Base-by-base conservation (phyloP, 768 basidiomycete species). In the Agrocybe praecox region DNA sequence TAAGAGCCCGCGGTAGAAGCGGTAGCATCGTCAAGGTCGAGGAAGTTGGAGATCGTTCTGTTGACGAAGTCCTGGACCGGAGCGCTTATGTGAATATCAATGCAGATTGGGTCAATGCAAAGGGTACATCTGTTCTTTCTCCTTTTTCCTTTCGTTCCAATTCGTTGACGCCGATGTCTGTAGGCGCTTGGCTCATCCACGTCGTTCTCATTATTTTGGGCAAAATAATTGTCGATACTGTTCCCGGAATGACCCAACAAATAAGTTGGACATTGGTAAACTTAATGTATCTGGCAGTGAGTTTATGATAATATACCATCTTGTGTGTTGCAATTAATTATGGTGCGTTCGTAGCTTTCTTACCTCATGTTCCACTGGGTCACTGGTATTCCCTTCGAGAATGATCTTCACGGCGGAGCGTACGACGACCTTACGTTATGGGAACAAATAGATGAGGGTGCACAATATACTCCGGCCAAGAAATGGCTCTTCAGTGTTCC, bases 311-410 rank as follows among this genome's bases (percentile, higher is more conserved):
- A 18, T 52, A 43, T 22, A 11, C 19, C 14, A 36, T 33, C n/a
- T 22, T 21, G 5, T 48, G 9, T 29, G 26, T 29, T 29, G 9
- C 55, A 40, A 19, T 34, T 15, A 61, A 48, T 17, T 56, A n/a
- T 34, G 43, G 44, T 15, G 62, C 32, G 22, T 29, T 29, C 5
- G 9, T 23, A 21, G 96, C 69, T 94, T n/a, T 93, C 95, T 11
- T 98, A 96, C 76, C 81, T 98, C 59, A 96, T 98, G 92, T 98
- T 98, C 79, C 96, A 98, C 69, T 94, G 92, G 83, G 94, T 95
- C 49, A 98, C 95, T 9, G 96, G 96, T 52, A 94, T 96, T 43
- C 96, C 96, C 8, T 98, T 98, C 71, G 89, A 94, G 65, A 88
- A 85, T 55, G 87, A 91, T 58, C 76, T 89, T 44, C 90, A 93